These are phyloP conservation scores for Aegilops umbellulata DNA, from an alignment of 176 grass and related monocot species.

Conservation along the genomic window DNA sequence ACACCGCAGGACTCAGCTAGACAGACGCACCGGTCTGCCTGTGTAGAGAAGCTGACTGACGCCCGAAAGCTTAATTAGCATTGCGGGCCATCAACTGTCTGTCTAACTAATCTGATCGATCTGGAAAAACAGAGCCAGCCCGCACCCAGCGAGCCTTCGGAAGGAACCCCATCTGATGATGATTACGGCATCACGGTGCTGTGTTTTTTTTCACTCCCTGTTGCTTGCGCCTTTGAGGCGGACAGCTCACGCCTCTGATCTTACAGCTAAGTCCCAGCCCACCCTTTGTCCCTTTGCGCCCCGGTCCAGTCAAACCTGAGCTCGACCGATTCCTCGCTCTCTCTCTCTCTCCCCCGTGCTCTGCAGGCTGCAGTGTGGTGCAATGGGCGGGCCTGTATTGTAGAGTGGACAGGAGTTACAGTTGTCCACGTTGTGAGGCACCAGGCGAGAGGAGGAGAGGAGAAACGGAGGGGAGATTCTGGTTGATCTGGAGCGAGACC, in stretches of 20 bases:
- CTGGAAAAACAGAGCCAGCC: conserved; percentile 16
- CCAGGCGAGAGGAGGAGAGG: too few relatives aligned
- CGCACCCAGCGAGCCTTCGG: background rate
- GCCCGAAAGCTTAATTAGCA: background rate
- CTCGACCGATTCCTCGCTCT: background rate
- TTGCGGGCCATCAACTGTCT: background rate
- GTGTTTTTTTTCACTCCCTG: background rate
- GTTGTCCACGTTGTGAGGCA: too few relatives aligned
- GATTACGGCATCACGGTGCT: conserved; percentile 7
- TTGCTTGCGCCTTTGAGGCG: conserved; percentile 1
- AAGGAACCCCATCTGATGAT: conserved; percentile 36
- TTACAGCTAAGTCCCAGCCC: conserved; percentile 71
- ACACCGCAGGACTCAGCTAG: background rate
- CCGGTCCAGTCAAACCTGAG: conserved; percentile 36
- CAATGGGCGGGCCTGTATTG: background rate
- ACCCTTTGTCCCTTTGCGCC: conserved; percentile 28
- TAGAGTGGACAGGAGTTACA: too few relatives aligned
- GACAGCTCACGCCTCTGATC: conserved; percentile 66
- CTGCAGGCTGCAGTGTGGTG: background rate
- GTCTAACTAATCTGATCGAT: background rate
- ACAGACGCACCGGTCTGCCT: background rate
- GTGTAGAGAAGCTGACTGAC: background rate
- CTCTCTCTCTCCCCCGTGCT: background rate
- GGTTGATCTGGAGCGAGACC: too few relatives aligned
- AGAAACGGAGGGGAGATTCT: too few relatives aligned